A percentile compares a stretch with the other conserved stretches of the same genome.
Conservation (phyloP, 2,329 filamentous ascomycete genomes). For the Verticillium klebahnii region DNA sequence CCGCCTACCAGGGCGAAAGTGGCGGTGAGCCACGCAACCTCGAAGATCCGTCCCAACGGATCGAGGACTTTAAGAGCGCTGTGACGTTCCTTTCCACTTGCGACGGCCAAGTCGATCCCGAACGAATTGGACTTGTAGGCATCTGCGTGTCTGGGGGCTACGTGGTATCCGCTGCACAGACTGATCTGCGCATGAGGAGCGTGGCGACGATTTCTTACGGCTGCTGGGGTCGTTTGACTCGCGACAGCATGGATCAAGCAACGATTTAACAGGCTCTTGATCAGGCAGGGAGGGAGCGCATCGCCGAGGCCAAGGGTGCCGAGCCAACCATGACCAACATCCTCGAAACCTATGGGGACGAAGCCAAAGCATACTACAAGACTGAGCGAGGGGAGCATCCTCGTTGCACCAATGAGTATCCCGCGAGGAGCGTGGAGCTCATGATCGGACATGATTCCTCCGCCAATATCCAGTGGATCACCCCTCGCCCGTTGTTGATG, state of each 20-base stretch:
- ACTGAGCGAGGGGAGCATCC: background rate
- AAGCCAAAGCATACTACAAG: background rate
- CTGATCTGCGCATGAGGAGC: background rate
- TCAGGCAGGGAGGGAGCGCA: background rate
- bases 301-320: background rate
- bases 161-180: background rate
- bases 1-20: slow-evolving; percentile 30
- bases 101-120: background rate
- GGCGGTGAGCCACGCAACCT: slow-evolving; percentile 28
- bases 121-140: background rate
- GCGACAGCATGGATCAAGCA: background rate
- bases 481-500: background rate
- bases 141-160: background rate
- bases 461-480: background rate
- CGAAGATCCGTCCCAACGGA: slow-evolving; percentile 31
- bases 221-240: background rate
- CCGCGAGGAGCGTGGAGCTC: background rate
- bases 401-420: background rate
- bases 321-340: background rate
- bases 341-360: background rate
- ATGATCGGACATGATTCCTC: background rate
- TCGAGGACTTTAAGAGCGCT: slow-evolving; percentile 13
- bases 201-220: no score
- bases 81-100: background rate
- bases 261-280: background rate